Base-by-base conservation (phyloP, 176 grass and related monocot genomes). In the Cenchrus americanus region DNA sequence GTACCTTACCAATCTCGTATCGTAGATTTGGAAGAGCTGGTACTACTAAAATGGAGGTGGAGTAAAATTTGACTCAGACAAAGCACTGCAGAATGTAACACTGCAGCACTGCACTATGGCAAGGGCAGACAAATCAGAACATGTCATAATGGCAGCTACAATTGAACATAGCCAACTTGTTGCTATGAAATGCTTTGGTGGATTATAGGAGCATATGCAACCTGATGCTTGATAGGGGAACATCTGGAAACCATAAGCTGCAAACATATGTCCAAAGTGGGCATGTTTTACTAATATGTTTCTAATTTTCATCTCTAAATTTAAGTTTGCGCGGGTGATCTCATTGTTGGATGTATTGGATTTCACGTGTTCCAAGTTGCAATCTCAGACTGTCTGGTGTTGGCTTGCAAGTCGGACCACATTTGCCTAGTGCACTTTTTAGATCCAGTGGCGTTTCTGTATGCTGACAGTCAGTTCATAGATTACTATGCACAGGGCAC, bases 211-310 rank as follows among this genome's bases (percentile, higher is more conserved):
- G 8, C 66, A 79, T 78, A n/a, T 23, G 57, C 9, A 22, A 58
- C 10, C 11, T 7, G 1, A 5, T 27, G 50, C 15, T 64, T 43
- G 5, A 37, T 19, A 30, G 24, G 19, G 47, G 60, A 15, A 15
- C 37, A 75, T 58, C 21, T 76, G 37, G 48, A 49, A 48, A 87
- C 10, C 41, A 21, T 6, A 66, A 46, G 23, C 11, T 37, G 68
- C 26, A 80, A 80, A 88, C 55, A 37, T 83, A 11, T 9, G 27
- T 68, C 49, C 41, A 49, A 75, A 87, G 60, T 61, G 10, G 9
- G 54, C 12, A 19, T 41, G 22, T 60, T 42, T 14, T 58, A 48
- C 71, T 26, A 19, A 19, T 66, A 30, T 21, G 6, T 50, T 75
- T 26, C 57, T 62, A 22, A 2, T 37, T 37, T 80, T 37, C 34